Evolutionary conservation across 2,329 filamentous ascomycete genomes (phyloP), one percentile per base, ranked within the genome.

Genomic region (Chaetomium olivaceum): DNA sequence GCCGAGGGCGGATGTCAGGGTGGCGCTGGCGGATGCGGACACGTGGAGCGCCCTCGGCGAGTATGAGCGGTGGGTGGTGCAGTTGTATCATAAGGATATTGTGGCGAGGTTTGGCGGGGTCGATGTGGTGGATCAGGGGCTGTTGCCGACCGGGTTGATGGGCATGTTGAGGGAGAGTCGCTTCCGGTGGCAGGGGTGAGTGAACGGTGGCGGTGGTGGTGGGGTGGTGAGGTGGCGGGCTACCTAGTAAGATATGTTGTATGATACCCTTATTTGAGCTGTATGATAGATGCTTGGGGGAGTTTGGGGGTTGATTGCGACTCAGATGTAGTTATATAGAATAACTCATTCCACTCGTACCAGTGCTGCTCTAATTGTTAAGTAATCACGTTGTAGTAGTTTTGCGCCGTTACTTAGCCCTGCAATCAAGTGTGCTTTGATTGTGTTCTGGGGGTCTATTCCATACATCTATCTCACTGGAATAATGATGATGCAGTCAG

Each of bases 21-120:
- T 73, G 1, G 72, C 70, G 23, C 68, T 77, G 25, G 61, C 63
- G 19, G 63, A 67, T 19, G 74, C 73, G 50, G 60, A 74, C 16
- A 62, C 65, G 27, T 81, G 78, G 78, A 0, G 52, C 0, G 2
- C 2, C 0, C 78, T 81, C 76, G 74, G 76, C 16, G 71, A 76
- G 4, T 84, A 84, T 63, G 82, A 81, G 79, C 76, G 74, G 62
- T 84, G 82, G 82, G 76, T 83, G 9, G 72, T 78, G 19, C 76
- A 77, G 67, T 73, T 82, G 68, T 82, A 81, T 29, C 80, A 80
- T 1, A 76, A 76, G 4, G 80, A 82, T 68, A 77, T 82, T 60
- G 72, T 82, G 5, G 73, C 75, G 8, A 73, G 77, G 14, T 83
- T 82, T 69, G 81, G 81, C 0, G 80, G 80, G 0, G 59, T 83